Base-by-base conservation (phyloP, 139 green algal genomes). In the Chlorella sp. region DNA sequence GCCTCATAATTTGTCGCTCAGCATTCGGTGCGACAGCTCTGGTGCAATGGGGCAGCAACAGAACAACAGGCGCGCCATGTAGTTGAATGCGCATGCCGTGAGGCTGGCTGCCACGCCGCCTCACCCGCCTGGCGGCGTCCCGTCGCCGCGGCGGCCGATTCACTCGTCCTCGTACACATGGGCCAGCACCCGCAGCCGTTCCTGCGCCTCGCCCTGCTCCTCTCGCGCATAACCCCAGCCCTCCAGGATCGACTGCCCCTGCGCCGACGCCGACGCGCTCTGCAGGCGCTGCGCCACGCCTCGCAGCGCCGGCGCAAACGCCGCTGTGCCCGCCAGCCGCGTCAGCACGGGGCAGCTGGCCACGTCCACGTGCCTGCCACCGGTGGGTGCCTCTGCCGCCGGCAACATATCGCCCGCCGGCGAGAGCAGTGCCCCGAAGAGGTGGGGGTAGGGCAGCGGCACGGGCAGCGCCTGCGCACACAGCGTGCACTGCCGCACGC, bases 371-470 rank as follows among this genome's bases (percentile, higher is more conserved):
- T 53, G 38, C 5, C 33, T 36, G 33, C 33, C 41, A 33, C 36
- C 15, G 71, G 36, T 66, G 43, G 25, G 38, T 50, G 36, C 23
- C 2, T 3, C 11, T 25, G 11, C 23, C 38, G 69, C 51, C 67
- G 1, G 68, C 36, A 51, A 31, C 27, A 68, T 5, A 33, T 86
- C 69, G 25, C 72, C 72, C 8, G 25, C 23, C n/a, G 25, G 45
- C 14, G 65, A 71, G 3, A 86, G 36, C 0, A 12, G 56, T 0
- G 9, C 36, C 0, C 40, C 43, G 31, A 85, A 86, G 31, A 86
- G 58, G 59, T 56, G 41, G 15, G 82, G 82, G 74, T 79, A 87
- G 19, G 82, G 77, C 31, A 87, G 66, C 21, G 82, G 82, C 2
- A 87, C 45, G 3, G 82, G 67, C 66, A 84, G 55, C 46, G 82